These are phyloP conservation scores for Dipodascus albidus DNA, from an alignment of 805 yeast genomes.

Conservation along the genomic window DNA sequence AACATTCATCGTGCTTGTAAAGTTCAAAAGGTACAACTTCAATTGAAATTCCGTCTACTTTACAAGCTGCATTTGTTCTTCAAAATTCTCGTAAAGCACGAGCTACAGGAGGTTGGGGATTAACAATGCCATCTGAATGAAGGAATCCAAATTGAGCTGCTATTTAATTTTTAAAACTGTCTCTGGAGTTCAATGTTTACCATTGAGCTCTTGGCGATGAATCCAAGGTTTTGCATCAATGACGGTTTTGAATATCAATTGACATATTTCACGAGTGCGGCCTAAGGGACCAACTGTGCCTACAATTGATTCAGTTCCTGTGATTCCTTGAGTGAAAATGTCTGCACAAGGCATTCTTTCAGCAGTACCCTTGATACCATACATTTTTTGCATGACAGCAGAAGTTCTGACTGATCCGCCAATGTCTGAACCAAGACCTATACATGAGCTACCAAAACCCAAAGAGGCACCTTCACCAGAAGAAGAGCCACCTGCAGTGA, in stretches of 20 bases:
- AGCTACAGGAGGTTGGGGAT: slow-evolving; percentile 38
- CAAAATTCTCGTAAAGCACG: slow-evolving; percentile 31
- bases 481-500: slow-evolving; percentile 42
- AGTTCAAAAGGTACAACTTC: slow-evolving; percentile 39
- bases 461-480: slow-evolving; percentile 44
- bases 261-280: slow-evolving; percentile 37
- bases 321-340: slow-evolving; percentile 31
- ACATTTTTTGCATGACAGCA: slow-evolving; percentile 32
- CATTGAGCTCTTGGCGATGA: slow-evolving; percentile 30
- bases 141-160: slow-evolving; percentile 33
- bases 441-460: slow-evolving; percentile 33
- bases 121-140: slow-evolving; percentile 31
- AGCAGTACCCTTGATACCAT: slow-evolving; percentile 34
- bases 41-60: slow-evolving; percentile 30
- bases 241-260: slow-evolving; percentile 34
- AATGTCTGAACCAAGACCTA: slow-evolving; percentile 42
- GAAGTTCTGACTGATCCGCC: slow-evolving; percentile 44
- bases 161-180: slow-evolving; percentile 15
- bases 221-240: slow-evolving; percentile 31
- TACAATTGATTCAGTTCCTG: slow-evolving; percentile 40
- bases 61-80: slow-evolving; percentile 7
- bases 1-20: slow-evolving; percentile 7
- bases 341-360: slow-evolving; percentile 29
- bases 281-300: slow-evolving; percentile 49
- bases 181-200: slow-evolving; percentile 30